Evolutionary conservation across 106 monocot species (phyloP).

Genomic region (Platanthera zijinensis): DNA sequence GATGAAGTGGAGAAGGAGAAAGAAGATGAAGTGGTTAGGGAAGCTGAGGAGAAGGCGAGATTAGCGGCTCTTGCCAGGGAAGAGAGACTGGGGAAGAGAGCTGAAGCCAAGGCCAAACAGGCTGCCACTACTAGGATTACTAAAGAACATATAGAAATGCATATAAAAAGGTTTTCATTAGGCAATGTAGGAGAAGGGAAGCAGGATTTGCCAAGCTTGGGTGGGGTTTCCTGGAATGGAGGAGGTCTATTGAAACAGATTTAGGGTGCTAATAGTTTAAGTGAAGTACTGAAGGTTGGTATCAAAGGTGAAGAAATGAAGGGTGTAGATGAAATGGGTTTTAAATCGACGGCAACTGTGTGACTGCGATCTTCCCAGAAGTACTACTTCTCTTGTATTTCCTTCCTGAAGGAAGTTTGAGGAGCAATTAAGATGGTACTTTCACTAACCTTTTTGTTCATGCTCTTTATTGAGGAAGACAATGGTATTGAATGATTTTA

Average conservation of each 20-base stretch:
- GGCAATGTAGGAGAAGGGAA: neutral
- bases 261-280: neutral
- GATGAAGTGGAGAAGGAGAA: slow-evolving; percentile 74
- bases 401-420: neutral
- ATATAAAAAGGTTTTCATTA: neutral
- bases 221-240: slow-evolving; percentile 2
- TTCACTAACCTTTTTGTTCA: neutral
- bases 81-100: slow-evolving; percentile 68
- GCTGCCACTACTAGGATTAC: slow-evolving; percentile 34
- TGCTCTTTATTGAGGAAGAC: neutral
- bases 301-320: neutral
- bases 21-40: slow-evolving; percentile 46
- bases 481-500: neutral
- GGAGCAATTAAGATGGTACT: neutral
- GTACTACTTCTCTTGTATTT: neutral
- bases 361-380: neutral
- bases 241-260: neutral
- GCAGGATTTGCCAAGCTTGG: neutral
- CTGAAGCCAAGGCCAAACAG: slow-evolving; percentile 63
- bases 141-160: slow-evolving; percentile 13
- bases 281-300: neutral
- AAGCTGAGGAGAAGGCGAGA: slow-evolving; percentile 67
- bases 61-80: slow-evolving; percentile 53
- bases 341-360: neutral
- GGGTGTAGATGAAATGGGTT: neutral